phyloP scores from a whole-genome alignment of 495 filamentous ascomycete species.

The Xylaria longipes region DNA sequence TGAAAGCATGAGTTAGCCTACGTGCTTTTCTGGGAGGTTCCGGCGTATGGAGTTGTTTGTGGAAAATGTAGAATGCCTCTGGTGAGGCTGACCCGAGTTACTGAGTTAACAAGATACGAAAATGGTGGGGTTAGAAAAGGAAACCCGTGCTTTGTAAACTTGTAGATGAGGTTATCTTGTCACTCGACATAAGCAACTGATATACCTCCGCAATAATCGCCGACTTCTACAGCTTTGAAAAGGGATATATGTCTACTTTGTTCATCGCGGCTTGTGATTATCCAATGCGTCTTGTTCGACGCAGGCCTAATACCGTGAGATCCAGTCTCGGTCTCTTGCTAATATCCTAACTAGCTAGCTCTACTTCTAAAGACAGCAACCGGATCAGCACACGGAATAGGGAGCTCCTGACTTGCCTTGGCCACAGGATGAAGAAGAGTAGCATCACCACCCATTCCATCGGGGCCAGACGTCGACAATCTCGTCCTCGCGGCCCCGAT shows the following conservation, averaged over 20 bases:
- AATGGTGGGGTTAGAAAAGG: background rate
- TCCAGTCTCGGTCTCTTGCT: background rate
- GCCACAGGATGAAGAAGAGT: background rate
- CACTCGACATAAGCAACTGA: background rate
- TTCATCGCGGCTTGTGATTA: background rate
- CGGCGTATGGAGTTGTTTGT: slow-evolving; percentile 27
- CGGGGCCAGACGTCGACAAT: slow-evolving; percentile 75
- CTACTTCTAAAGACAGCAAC: no score
- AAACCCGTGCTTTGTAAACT: background rate
- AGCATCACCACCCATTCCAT: slow-evolving; percentile 62
- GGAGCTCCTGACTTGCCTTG: background rate
- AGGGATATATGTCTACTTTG: background rate
- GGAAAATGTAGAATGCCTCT: slow-evolving; percentile 21
- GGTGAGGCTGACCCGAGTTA: background rate
- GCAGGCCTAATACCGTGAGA: background rate
- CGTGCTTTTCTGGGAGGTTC: background rate
- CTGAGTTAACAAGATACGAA: background rate
- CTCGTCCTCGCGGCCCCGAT: slow-evolving; percentile 56
- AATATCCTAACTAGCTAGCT: background rate
- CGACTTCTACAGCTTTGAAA: background rate
- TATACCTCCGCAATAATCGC: background rate
- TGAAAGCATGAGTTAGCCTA: slow-evolving; percentile 15
- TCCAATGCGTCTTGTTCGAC: background rate
- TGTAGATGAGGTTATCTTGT: background rate
- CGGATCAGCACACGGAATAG: background rate